Evolutionary conservation across 441 rosid genomes (phyloP).

Genomic region (Theobroma grandiflorum): DNA sequence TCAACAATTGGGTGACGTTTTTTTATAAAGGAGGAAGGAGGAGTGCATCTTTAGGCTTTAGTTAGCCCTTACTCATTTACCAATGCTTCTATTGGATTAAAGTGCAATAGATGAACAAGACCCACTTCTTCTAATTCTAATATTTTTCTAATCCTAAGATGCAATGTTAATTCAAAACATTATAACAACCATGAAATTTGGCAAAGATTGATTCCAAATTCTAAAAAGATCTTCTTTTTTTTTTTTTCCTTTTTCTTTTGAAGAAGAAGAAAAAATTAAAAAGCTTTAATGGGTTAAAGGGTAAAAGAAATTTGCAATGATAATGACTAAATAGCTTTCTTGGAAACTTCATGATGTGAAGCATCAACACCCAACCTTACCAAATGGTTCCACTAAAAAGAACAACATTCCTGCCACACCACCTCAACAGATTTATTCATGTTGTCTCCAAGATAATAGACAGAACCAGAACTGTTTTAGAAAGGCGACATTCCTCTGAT

Average conservation of each 20-base stretch:
- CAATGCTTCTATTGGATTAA: not conserved
- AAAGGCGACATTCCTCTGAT: constrained; percentile 1
- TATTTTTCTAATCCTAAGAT: not conserved
- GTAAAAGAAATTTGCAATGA: not conserved
- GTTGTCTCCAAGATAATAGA: constrained; percentile 24
- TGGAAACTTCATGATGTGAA: constrained; percentile 31
- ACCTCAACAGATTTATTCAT: constrained; percentile 20
- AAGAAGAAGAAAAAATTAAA: not conserved
- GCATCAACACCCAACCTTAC: constrained; percentile 22
- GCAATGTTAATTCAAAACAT: not conserved
- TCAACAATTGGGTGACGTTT: not conserved
- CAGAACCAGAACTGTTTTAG: not conserved
- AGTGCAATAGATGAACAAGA: not conserved
- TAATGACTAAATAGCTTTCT: constrained; percentile 17
- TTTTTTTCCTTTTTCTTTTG: not conserved
- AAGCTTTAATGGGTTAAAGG: not conserved
- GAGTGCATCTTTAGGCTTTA: not conserved
- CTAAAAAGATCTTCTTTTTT: not conserved
- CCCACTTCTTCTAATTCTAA: not conserved
- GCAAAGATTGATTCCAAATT: not conserved
- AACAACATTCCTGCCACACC: not conserved
- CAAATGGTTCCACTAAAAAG: constrained; percentile 15
- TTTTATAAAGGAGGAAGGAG: not conserved
- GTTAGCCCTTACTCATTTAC: not conserved
- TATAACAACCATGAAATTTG: not conserved